These are phyloP conservation scores for Epichloe sylvatica DNA, from an alignment of 2,329 filamentous ascomycete species.

Conservation along the genomic window DNA sequence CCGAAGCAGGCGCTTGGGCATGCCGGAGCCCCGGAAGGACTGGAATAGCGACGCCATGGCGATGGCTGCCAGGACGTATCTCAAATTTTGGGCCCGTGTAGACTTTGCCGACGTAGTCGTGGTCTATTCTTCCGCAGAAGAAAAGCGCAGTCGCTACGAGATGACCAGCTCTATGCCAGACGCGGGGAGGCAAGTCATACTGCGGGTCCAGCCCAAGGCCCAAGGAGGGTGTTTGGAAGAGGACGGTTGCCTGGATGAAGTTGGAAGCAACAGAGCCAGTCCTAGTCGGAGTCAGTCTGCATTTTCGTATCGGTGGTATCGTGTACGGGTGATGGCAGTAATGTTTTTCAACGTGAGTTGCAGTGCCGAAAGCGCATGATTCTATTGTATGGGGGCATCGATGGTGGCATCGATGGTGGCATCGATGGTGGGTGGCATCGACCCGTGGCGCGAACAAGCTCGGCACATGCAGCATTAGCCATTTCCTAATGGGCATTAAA, in stretches of 20 bases:
- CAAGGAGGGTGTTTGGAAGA: background rate
- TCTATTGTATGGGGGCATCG: background rate
- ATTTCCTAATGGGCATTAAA: too few relatives aligned
- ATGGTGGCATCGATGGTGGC: background rate
- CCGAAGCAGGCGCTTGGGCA: slow-evolving; percentile 79
- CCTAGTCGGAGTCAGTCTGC: background rate
- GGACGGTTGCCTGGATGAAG: background rate
- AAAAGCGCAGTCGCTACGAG: slow-evolving; percentile 13
- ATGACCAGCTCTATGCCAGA: slow-evolving; percentile 22
- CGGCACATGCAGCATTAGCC: background rate
- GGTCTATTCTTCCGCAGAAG: slow-evolving; percentile 4
- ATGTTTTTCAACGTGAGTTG: background rate
- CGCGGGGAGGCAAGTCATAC: slow-evolving; percentile 21
- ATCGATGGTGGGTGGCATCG: background rate
- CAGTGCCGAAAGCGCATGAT: slow-evolving; percentile 1
- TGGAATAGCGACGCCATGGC: slow-evolving; percentile 61
- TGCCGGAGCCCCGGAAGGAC: slow-evolving; percentile 50
- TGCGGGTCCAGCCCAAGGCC: slow-evolving; percentile 10
- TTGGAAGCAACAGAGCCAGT: background rate
- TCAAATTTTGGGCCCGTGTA: background rate
- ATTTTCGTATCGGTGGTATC: background rate
- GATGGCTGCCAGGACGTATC: slow-evolving; percentile 6
- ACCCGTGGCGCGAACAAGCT: background rate
- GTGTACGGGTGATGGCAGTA: background rate
- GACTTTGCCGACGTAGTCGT: background rate